phyloP scores from a whole-genome alignment of 306 rosid species.

The Casuarina cunninghamiana region DNA sequence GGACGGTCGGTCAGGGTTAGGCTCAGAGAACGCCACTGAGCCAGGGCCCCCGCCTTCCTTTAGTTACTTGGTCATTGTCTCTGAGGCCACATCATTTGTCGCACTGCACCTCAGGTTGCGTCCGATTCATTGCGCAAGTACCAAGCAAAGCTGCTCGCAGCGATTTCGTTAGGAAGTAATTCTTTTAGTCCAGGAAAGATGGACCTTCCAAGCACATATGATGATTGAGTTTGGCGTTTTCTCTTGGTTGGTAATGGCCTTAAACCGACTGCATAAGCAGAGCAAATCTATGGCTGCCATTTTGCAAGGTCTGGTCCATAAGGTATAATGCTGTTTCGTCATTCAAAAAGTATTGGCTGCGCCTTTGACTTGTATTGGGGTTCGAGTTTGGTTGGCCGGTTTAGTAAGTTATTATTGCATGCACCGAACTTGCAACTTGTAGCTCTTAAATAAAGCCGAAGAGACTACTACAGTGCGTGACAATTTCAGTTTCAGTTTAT shows the following conservation, averaged over 20 bases:
- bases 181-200: not conserved
- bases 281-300: not conserved
- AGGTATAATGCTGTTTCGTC: not conserved
- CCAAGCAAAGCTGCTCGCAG: not conserved
- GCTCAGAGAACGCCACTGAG: no score
- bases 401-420: not conserved
- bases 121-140: not conserved
- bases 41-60: no score
- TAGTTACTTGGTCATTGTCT: not conserved
- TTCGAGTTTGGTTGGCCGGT: not conserved
- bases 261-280: not conserved
- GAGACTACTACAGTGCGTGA: no score
- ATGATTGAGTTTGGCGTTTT: not conserved
- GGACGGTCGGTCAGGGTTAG: no score
- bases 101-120: not conserved
- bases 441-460: no score
- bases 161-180: not conserved
- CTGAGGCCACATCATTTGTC: not conserved
- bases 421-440: not conserved
- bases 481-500: no score
- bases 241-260: not conserved
- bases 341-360: not conserved
- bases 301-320: not conserved
- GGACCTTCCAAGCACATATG: not conserved
- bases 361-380: not conserved